These are phyloP conservation scores for Talaromyces funiculosus DNA, from an alignment of 2,329 filamentous ascomycete species.

Conservation along the genomic window DNA sequence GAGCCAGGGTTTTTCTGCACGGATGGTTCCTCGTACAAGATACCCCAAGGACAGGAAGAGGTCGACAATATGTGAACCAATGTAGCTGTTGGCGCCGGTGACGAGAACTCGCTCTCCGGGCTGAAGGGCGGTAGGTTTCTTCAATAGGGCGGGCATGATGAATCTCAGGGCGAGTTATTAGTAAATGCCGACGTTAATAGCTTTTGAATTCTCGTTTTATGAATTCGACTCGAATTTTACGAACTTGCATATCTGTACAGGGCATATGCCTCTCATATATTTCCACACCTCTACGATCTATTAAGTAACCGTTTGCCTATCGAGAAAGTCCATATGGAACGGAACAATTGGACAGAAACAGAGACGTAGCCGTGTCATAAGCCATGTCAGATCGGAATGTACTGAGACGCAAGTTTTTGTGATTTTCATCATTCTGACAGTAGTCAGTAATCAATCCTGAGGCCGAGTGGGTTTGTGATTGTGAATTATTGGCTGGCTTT, in stretches of 20 bases:
- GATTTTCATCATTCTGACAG: neutral
- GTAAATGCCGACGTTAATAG: neutral
- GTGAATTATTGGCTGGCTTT: neutral
- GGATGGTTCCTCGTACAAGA: slow-evolving; percentile 42
- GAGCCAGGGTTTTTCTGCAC: slow-evolving; percentile 28
- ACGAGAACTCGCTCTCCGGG: slow-evolving; percentile 19
- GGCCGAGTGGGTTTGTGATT: neutral
- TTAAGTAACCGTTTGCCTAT: neutral
- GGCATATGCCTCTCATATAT: no score
- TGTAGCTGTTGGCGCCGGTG: slow-evolving; percentile 40
- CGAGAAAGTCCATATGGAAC: neutral
- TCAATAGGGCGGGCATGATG: neutral
- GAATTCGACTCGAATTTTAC: neutral
- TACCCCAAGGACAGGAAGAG: slow-evolving; percentile 37
- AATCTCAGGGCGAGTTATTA: neutral
- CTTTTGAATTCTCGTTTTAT: neutral
- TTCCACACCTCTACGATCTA: neutral
- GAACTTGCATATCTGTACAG: neutral
- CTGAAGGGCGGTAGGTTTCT: neutral
- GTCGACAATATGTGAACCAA: slow-evolving; percentile 36
- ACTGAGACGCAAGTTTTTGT: neutral
- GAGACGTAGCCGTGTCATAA: neutral
- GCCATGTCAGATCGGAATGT: neutral
- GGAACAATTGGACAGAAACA: neutral
- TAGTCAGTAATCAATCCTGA: no score